Percentiles rank a stretch among this genome's conserved stretches.
Conservation (phyloP, 768 basidiomycete species). For the Pluteus cervinus region DNA sequence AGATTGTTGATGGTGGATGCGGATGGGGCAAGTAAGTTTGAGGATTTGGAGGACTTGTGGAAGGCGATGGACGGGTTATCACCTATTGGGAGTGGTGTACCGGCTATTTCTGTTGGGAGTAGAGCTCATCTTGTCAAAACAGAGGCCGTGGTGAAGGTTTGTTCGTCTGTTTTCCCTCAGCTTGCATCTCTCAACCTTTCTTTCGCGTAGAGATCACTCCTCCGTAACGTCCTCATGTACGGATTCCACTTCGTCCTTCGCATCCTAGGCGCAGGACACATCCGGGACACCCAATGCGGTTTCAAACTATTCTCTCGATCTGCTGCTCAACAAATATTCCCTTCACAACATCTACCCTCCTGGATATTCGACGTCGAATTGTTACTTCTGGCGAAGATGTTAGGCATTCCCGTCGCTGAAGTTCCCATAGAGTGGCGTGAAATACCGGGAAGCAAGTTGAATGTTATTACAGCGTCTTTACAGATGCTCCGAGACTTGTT, state of each 20-base stretch:
- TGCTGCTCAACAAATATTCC: constrained; percentile 80
- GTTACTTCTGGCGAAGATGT: constrained; percentile 74
- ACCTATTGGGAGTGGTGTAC: constrained; percentile 14
- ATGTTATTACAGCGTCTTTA: constrained; percentile 76
- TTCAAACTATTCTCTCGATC: constrained; percentile 92
- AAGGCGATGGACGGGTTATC: constrained; percentile 49
- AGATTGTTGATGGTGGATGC: constrained; percentile 90
- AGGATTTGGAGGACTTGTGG: constrained; percentile 80
- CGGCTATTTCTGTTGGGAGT: constrained; percentile 78
- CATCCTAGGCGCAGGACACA: constrained; percentile 84
- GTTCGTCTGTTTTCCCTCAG: constrained; percentile 11
- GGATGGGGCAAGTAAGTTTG: constrained; percentile 87
- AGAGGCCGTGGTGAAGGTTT: constrained; percentile 89
- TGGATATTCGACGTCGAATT: constrained; percentile 99
- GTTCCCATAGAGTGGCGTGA: constrained; percentile 93
- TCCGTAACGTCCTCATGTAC: constrained; percentile 93
- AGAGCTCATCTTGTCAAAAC: constrained; percentile 90
- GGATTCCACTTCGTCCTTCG: constrained; percentile 85
- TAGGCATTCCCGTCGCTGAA: constrained; percentile 74
- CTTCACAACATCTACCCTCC: constrained; percentile 76
- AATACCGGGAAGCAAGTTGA: constrained; percentile 87
- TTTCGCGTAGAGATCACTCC: constrained; percentile 64
- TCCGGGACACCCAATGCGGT: constrained; percentile 94
- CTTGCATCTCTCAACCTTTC: constrained; percentile 1
- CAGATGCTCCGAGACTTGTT: constrained; percentile 89